phyloP scores from a whole-genome alignment of 306 rosid genomes.

The Cercis canadensis region DNA sequence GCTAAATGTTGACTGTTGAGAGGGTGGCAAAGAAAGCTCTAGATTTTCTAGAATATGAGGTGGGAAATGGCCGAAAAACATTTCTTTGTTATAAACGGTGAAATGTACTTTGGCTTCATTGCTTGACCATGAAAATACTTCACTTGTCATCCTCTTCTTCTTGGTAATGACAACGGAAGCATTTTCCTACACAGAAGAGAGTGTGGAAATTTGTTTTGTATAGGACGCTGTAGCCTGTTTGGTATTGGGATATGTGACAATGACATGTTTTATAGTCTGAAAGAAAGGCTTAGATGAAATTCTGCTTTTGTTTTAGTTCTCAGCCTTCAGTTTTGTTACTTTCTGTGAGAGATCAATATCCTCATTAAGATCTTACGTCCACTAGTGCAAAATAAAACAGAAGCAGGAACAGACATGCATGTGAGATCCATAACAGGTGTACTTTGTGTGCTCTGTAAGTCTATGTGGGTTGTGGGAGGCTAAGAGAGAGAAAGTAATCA shows the following conservation, averaged over 20 bases:
- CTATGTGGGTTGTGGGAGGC: background rate
- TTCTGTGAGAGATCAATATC: slow-evolving; percentile 34
- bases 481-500: too few relatives aligned
- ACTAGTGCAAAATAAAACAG: slow-evolving; percentile 25
- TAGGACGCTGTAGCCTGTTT: background rate
- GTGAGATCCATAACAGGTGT: background rate
- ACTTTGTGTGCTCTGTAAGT: background rate
- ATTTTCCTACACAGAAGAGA: too few relatives aligned
- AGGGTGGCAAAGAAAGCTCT: too few relatives aligned
- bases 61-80: too few relatives aligned
- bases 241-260: slow-evolving; percentile 34
- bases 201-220: background rate
- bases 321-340: slow-evolving; percentile 39
- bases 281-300: slow-evolving; percentile 3
- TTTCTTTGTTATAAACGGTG: too few relatives aligned
- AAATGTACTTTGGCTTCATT: too few relatives aligned
- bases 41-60: too few relatives aligned
- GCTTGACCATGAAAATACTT: too few relatives aligned
- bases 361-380: slow-evolving; percentile 47
- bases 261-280: background rate
- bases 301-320: background rate
- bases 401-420: slow-evolving; percentile 32
- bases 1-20: too few relatives aligned
- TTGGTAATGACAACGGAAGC: background rate
- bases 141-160: slow-evolving; percentile 7